A percentile compares a stretch with the other conserved stretches of the same genome.
Evolutionary conservation across 164 flowering plant genomes (phyloP).

Genomic region (grape (Vitis vinifera)): DNA sequence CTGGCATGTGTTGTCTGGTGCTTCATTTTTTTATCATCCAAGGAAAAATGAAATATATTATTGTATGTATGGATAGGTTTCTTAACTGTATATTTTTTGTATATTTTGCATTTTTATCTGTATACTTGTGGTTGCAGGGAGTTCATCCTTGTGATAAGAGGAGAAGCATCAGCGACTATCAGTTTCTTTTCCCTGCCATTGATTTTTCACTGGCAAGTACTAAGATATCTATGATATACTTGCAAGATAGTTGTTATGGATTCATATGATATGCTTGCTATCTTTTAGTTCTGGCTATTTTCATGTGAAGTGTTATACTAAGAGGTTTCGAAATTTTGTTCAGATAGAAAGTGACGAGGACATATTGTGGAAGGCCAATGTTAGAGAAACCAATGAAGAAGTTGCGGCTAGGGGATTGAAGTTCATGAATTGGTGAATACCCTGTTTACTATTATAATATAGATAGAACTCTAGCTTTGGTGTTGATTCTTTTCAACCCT

Average conservation of each 20-base stretch:
- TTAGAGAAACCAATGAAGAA: conserved; percentile 81
- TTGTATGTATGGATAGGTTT: too few species aligned
- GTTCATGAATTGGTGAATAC: conserved; percentile 73
- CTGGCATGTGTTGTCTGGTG: too few species aligned
- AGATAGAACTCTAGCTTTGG: not conserved
- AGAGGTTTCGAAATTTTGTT: conserved; percentile 13
- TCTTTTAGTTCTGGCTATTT: not conserved
- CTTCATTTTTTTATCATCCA: too few species aligned
- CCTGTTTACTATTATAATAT: not conserved
- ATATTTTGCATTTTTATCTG: not conserved
- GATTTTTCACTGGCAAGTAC: conserved; percentile 88
- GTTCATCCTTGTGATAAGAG: conserved; percentile 94
- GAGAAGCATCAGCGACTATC: conserved; percentile 74
- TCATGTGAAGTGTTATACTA: not conserved
- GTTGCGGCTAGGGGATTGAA: conserved; percentile 77
- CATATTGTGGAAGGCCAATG: conserved; percentile 71
- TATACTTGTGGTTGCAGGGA: conserved; percentile 51
- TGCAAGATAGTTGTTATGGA: not conserved
- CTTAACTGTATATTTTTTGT: not conserved
- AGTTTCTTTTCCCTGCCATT: conserved; percentile 80
- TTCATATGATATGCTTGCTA: not conserved
- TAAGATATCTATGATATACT: not conserved
- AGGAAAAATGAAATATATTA: too few species aligned
- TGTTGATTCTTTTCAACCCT: not conserved
- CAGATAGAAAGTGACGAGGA: conserved; percentile 95